Evolutionary conservation across 495 filamentous ascomycete species (phyloP), one percentile per base, ranked within the genome.

Genomic region (Penicillium crystallinum): DNA sequence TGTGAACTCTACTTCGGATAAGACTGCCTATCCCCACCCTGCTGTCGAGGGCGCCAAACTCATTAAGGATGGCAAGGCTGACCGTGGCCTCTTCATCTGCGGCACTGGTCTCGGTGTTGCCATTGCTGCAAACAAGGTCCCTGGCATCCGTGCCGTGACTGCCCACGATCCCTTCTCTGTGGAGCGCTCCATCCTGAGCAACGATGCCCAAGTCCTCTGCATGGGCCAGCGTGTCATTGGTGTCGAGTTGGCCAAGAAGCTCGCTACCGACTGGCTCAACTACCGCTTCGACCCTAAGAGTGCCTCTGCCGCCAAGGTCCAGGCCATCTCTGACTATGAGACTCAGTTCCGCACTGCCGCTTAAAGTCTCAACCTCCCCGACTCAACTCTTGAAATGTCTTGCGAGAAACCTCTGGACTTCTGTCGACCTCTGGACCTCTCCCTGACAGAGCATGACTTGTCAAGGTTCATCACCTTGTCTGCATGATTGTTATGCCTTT

Each of bases 181-280:
- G 36, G 89, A 95, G 77, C 75, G 88, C 40, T 84, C 86, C 12
- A 81, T 92, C 14, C 70, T 91, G 60, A 89, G 86, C 73, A 92
- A 92, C 70, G 84, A 95, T 69, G 88, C 87, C 21, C 89, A 95
- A 69, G 89, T 95, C 33, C 79, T 95, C 23, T 95, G 89, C 71
- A 86, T 95, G 78, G 89, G 89, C 2, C 86, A 95, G 75, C 75
- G 89, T 33, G 89, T 95, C 6, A 80, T 95, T 23, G 89, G 89
- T 0, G 62, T 91, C 27, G 89, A 95, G 63, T 68, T 95, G 27
- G 89, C 89, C 33, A 77, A 87, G 65, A 76, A 85, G 65, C 69
- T 95, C 54, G 89, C 84, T 12, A 82, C 79, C 59, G 89, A 92
- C 74, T 95, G 87, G 87, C 62, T 95, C 37, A 85, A 81, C 44